phyloP scores from a whole-genome alignment of 2,329 filamentous ascomycete genomes.

The Scedosporium boydii region DNA sequence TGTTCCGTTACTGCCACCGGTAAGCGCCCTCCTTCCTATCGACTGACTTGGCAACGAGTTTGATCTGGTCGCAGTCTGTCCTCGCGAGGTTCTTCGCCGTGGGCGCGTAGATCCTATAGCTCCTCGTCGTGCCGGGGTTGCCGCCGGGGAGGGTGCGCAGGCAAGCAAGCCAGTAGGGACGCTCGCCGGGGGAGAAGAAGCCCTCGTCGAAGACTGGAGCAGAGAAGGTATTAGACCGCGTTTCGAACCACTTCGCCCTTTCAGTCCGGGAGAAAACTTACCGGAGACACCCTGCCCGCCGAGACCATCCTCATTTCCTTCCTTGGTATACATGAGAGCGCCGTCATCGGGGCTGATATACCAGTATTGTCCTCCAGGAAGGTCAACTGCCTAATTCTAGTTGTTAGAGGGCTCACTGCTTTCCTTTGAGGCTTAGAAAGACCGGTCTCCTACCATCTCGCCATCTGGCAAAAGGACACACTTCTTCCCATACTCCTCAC shows the following conservation, averaged over 20 bases:
- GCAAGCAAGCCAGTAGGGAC: slow-evolving; percentile 7
- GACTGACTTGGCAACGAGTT: slow-evolving; percentile 1
- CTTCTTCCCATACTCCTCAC: slow-evolving; percentile 3
- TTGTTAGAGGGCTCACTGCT: neutral
- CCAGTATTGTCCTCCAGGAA: slow-evolving; percentile 5
- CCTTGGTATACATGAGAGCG: slow-evolving; percentile 1
- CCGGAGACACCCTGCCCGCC: neutral
- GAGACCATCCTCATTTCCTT: neutral
- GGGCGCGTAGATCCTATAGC: slow-evolving; percentile 3
- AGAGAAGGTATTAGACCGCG: neutral
- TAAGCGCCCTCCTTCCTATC: slow-evolving; percentile 4
- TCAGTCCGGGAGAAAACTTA: neutral
- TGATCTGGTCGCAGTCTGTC: slow-evolving; percentile 3
- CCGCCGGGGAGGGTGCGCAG: slow-evolving; percentile 5
- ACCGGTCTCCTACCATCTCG: slow-evolving; percentile 2
- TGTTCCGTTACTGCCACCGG: neutral
- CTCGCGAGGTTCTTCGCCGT: neutral
- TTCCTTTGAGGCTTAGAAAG: neutral
- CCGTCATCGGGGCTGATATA: slow-evolving; percentile 1
- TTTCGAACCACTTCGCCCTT: neutral
- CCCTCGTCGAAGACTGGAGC: slow-evolving; percentile 1
- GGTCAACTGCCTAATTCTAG: slow-evolving; percentile 1
- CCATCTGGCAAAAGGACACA: neutral
- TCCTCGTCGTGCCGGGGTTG: slow-evolving; percentile 2
- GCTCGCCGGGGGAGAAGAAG: neutral